Percentiles rank a stretch among this genome's conserved stretches.
phyloP scores from a whole-genome alignment of 2,329 filamentous ascomycete species.

The Cyphellophora attinorum region DNA sequence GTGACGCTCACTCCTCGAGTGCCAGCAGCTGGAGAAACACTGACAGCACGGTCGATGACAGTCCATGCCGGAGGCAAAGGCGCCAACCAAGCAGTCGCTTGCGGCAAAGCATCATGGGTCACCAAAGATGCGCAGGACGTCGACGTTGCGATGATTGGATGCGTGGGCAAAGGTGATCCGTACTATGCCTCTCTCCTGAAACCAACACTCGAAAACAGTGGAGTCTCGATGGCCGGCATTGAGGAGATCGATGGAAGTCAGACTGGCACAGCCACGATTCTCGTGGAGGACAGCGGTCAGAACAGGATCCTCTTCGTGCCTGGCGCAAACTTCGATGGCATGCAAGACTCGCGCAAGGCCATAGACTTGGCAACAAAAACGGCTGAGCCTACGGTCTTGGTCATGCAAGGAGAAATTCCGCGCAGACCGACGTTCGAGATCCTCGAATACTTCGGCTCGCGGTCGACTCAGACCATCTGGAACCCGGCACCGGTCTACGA shows the following conservation, averaged over 20 bases:
- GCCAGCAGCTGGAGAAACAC: slow-evolving; percentile 75
- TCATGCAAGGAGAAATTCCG: slow-evolving; percentile 73
- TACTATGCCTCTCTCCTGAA: slow-evolving; percentile 54
- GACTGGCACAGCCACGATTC: slow-evolving; percentile 65
- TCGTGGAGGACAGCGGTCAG: slow-evolving; percentile 64
- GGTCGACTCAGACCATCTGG: slow-evolving; percentile 56
- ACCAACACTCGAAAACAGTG: slow-evolving; percentile 48
- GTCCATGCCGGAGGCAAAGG: slow-evolving; percentile 87
- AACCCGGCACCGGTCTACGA: slow-evolving; percentile 86
- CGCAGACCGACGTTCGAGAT: slow-evolving; percentile 55
- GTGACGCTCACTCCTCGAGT: slow-evolving; percentile 79
- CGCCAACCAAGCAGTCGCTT: slow-evolving; percentile 88
- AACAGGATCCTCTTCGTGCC: slow-evolving; percentile 68
- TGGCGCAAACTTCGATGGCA: slow-evolving; percentile 54
- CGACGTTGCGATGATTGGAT: slow-evolving; percentile 61
- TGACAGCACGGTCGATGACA: slow-evolving; percentile 67
- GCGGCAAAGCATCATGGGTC: slow-evolving; percentile 60
- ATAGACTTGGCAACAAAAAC: slow-evolving; percentile 24
- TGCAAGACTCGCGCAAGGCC: slow-evolving; percentile 29
- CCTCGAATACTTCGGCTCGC: slow-evolving; percentile 36
- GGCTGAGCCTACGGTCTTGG: slow-evolving; percentile 51
- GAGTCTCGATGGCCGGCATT: slow-evolving; percentile 52
- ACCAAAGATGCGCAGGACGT: slow-evolving; percentile 22
- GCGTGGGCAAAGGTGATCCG: slow-evolving; percentile 54
- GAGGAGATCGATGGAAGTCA: slow-evolving; percentile 34